Base-by-base conservation (phyloP, 2,329 filamentous ascomycete species). In the Penicillium oxalicum region DNA sequence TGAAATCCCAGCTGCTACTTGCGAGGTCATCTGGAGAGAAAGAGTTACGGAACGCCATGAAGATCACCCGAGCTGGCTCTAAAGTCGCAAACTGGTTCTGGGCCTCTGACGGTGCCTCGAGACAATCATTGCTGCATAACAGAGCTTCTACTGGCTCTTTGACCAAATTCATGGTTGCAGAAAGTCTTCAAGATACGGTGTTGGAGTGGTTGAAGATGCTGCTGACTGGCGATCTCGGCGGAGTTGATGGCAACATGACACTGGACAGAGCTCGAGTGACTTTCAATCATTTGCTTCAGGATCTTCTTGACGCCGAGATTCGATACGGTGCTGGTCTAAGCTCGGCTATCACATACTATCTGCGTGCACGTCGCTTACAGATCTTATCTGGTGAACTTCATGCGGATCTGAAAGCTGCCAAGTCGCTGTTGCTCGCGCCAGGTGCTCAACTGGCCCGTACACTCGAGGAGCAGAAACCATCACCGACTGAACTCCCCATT, bases 1-100 rank as follows among this genome's bases (percentile, higher is more conserved):
- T 72, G 13, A 60, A 60, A 29, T 61, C 60, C 9, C 69, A 72
- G 51, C 51, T 69, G 34, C 41, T 62, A 5, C 55, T 68, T 13
- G 56, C 62, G 5, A 57, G 55, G n/a, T 56, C 55, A 32, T 50
- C 55, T 9, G 52, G 55, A 2, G 52, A 53, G n/a, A 44, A 52
- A 39, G 54, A 48, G 4, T 49, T 58, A 24, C 49, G 52, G 9
- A 54, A 64, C 33, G 61, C 57, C 12, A 63, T 73, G 63, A 67
- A 59, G 45, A 48, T 57, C 6, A 69, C 70, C 25, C 60, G 54
- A 26, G 62, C 64, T 0, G 70, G 61, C 13, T 64, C 63, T 2
- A 63, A 60, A 38, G 58, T 72, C 9, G 53, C 69, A 9, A 56
- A 66, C 25, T 74, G 71, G 71, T 68, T 70, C 48, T 65, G 63